Conservation (phyloP, 192 early-diverging fungal genomes). For the Coemansia reversa region DNA sequence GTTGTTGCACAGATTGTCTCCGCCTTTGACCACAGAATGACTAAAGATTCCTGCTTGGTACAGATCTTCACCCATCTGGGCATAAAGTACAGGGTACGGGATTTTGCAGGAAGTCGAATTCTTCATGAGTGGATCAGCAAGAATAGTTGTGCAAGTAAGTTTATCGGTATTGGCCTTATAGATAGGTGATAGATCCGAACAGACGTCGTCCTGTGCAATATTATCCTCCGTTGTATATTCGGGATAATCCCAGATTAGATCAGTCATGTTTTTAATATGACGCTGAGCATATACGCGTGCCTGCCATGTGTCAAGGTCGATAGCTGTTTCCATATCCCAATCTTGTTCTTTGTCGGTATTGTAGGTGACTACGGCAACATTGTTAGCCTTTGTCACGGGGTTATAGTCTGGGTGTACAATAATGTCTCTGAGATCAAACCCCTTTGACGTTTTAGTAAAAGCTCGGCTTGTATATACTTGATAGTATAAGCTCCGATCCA, state of each 20-base stretch:
- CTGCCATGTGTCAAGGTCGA: slow-evolving; percentile 2
- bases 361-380: slow-evolving; percentile 37
- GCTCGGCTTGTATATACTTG: too few relatives aligned
- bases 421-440: slow-evolving; percentile 7
- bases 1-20: slow-evolving; percentile 3
- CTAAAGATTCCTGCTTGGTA: slow-evolving; percentile 10
- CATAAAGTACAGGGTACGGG: slow-evolving; percentile 18
- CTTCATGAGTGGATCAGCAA: not conserved
- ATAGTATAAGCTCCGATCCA: too few relatives aligned
- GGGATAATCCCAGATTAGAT: too few relatives aligned
- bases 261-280: too few relatives aligned
- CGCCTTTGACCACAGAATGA: slow-evolving; percentile 11
- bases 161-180: not conserved
- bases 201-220: too few relatives aligned
- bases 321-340: slow-evolving; percentile 12
- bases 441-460: too few relatives aligned
- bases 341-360: slow-evolving; percentile 4
- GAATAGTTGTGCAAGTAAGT: not conserved
- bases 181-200: too few relatives aligned
- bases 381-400: slow-evolving; percentile 21
- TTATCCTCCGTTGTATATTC: too few relatives aligned
- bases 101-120: too few relatives aligned
- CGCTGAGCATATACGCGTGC: not conserved
- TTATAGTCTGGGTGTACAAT: slow-evolving; percentile 29
- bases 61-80: not conserved